Evolutionary conservation across 2,329 filamentous ascomycete genomes (phyloP).

Genomic region (Diaporthe velutina): DNA sequence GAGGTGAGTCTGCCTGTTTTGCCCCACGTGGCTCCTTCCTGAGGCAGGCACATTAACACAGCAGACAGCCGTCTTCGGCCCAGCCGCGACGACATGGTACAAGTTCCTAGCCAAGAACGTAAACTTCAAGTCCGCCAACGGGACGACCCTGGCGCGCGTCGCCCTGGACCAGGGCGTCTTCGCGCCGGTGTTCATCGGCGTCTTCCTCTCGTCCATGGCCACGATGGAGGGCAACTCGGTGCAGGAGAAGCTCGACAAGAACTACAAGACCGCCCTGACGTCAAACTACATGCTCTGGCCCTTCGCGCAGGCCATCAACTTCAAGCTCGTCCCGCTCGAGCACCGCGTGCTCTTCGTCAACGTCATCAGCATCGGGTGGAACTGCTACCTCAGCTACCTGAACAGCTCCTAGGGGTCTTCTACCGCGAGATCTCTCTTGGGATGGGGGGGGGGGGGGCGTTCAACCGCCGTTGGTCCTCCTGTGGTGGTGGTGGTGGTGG

Average conservation of each 20-base stretch:
- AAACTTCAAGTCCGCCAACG: conserved; percentile 71
- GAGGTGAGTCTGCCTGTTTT: conserved; percentile 64
- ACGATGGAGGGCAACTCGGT: conserved; percentile 76
- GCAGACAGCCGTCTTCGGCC: conserved; percentile 81
- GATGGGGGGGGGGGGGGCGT: background rate
- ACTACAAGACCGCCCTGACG: conserved; percentile 78
- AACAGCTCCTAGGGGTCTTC: conserved; percentile 59
- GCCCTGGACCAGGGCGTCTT: conserved; percentile 85
- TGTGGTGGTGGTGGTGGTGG: background rate
- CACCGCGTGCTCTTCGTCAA: conserved; percentile 90
- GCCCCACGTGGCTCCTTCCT: background rate
- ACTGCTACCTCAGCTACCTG: conserved; percentile 73
- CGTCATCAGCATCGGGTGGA: conserved; percentile 77
- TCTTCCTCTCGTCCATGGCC: conserved; percentile 89
- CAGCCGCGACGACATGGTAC: conserved; percentile 90
- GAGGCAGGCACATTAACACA: background rate
- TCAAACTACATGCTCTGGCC: conserved; percentile 95
- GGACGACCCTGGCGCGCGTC: conserved; percentile 83
- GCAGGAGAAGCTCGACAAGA: conserved; percentile 77
- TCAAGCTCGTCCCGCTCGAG: conserved; percentile 86
- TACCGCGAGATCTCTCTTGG: background rate
- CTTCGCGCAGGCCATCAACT: conserved; percentile 86
- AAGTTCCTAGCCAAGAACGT: conserved; percentile 80
- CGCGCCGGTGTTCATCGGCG: conserved; percentile 83
- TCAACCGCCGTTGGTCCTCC: background rate